Conservation (phyloP, 2,329 filamentous ascomycete genomes). For the Monilinia laxa region DNA sequence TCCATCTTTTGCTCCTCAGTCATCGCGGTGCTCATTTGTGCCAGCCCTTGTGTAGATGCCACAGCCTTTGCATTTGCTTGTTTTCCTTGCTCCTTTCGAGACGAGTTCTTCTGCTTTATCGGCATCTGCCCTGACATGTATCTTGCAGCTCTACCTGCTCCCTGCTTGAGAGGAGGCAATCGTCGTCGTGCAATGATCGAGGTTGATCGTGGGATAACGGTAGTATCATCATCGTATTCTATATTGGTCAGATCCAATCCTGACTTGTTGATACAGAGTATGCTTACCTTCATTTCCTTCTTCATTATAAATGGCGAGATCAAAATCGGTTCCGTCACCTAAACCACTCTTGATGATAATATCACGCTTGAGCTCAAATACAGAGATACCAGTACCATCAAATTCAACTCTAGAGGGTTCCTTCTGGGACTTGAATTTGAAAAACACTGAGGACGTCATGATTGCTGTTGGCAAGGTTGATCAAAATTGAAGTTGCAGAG, state of each 20-base stretch:
- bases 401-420: constrained; percentile 93
- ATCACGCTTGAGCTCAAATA: constrained; percentile 98
- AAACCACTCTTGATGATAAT: constrained; percentile 94
- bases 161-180: constrained; percentile 78
- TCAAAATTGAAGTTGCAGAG: constrained; percentile 24
- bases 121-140: constrained; percentile 98
- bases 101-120: constrained; percentile 76
- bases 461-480: constrained; percentile 29
- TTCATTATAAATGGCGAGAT: constrained; percentile 90
- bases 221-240: constrained; percentile 98
- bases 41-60: constrained; percentile 53
- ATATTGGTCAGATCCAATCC: constrained; percentile 38
- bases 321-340: constrained; percentile 94
- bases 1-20: constrained; percentile 93
- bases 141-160: constrained; percentile 85
- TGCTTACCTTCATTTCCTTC: constrained; percentile 83
- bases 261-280: constrained; percentile 5
- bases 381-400: constrained; percentile 95
- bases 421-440: constrained; percentile 99
- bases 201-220: constrained; percentile 93
- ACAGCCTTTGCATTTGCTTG: constrained; percentile 54
- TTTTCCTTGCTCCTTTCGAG: constrained; percentile 66
- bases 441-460: constrained; percentile 79
- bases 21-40: constrained; percentile 72
- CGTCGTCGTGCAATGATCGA: constrained; percentile 88